Evolutionary conservation across 2,329 filamentous ascomycete genomes (phyloP), one percentile per base, ranked within the genome.

Genomic region (Colletotrichum destructivum): DNA sequence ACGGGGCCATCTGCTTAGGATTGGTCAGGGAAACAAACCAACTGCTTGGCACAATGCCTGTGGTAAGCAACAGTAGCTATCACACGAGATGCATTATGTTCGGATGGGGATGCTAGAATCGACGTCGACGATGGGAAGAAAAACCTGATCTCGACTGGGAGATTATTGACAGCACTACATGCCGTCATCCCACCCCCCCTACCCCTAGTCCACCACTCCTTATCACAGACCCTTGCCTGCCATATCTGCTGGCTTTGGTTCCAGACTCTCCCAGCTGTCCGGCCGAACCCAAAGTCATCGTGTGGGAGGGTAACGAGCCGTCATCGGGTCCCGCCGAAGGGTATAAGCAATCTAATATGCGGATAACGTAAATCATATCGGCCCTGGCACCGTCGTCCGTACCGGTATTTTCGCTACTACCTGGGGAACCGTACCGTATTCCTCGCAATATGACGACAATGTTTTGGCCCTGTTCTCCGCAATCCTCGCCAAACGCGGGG

Each of bases 71-170:
- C 11, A 51, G 21, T 40, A 42, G 5, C 49, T 46, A 16, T 71
- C 64, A 54, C 56, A 51, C 62, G 57, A 67, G 57, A 16, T 46
- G 31, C 31, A 35, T 9, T 9, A 35, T 35, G 56, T 62, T 57
- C 57, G 18, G 49, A 68, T 55, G 21, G 40, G 63, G 68, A 49
- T 67, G 62, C 47, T 67, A 56, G 11, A 9, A 64, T 40, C 31
- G 23, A 47, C 44, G 16, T 15, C n/a, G 38, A 47, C 13, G n/a
- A 52, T 40, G n/a, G n/a, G 26, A 68, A 59, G n/a, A 16, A 26
- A 68, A 59, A 21, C 56, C 57, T 67, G 62, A 52, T 55, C 18
- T 66, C 44, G 38, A 40, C 38, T 8, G 44, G 31, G 15, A 65
- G 23, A n/a, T 35, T 13, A 49, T 49, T 40, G 42, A n/a, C 56